Base-by-base conservation (phyloP, 306 rosid genomes). In the Dryas alaskensis region DNA sequence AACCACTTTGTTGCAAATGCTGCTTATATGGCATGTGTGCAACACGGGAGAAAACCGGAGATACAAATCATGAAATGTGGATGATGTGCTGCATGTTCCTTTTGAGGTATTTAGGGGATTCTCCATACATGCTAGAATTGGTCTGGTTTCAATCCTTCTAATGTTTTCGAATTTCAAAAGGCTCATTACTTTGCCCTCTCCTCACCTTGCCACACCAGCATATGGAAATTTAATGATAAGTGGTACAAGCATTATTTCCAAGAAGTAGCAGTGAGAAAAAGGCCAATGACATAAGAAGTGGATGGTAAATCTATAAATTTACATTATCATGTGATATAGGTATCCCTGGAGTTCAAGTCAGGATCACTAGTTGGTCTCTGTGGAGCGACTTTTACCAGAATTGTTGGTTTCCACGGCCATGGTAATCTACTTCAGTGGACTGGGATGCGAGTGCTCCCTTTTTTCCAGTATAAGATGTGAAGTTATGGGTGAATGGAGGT, bases 1-100 rank as follows among this genome's bases (percentile, higher is more conserved):
- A 82, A 84, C 81, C 68, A 55, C 69, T 84, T 78, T 74, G 73
- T 70, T 89, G 65, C 70, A 72, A 61, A 75, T 74, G 82, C 80
- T 66, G 66, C 66, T 73, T 52, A 58, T 75, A 76, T 80, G 82
- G 64, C 78, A 43, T 64, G 63, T 82, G 72, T 84, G 82, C 81
- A 85, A 65, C 83, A 55, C 70, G 81, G 87, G 76, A 67, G 83
- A 65, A 54, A 85, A 67, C 75, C 1, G 44, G 73, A 77, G 85
- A 81, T 70, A 70, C 58, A 73, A 0, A 66, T 79, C 76, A 44
- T 82, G 78, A 74, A 67, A 77, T 52, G 48, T 10, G 4, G 67
- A 60, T 70, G 8, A 27, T 57, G 19, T 71, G 75, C 54, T 14
- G 12, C 76, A 39, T 19, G 10, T 42, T 54, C 45, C 19, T 60